These are phyloP conservation scores for Blastobotrys parvus DNA, from an alignment of 805 yeast species.

Conservation along the genomic window DNA sequence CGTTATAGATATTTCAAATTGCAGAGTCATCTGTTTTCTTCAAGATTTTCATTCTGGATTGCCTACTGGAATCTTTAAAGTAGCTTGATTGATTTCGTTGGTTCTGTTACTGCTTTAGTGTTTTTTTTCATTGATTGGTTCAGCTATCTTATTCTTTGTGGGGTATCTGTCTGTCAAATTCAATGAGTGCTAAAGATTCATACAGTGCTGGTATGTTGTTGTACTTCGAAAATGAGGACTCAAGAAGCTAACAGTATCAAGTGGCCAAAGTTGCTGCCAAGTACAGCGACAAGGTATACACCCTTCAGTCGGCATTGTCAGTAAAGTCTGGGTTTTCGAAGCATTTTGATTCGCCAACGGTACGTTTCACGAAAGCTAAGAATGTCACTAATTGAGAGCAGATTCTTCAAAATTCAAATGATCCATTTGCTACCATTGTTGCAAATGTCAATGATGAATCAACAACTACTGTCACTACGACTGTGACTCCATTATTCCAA, in stretches of 20 bases:
- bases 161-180: too few relatives aligned
- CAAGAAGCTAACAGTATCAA: slow-evolving; percentile 5
- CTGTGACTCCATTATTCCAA: slow-evolving; percentile 45
- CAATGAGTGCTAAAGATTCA: too few relatives aligned
- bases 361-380: slow-evolving; percentile 8
- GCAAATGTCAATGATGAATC: slow-evolving; percentile 21
- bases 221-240: background rate
- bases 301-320: slow-evolving; percentile 41
- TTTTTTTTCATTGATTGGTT: too few relatives aligned
- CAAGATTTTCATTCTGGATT: too few relatives aligned
- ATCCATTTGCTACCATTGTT: slow-evolving; percentile 42
- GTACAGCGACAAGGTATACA: slow-evolving; percentile 32
- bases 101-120: too few relatives aligned
- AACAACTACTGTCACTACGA: slow-evolving; percentile 41
- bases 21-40: too few relatives aligned
- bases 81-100: too few relatives aligned
- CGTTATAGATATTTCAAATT: too few relatives aligned
- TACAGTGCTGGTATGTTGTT: background rate
- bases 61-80: too few relatives aligned
- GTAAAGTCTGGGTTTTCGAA: slow-evolving; percentile 30
- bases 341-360: slow-evolving; percentile 17
- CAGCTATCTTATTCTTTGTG: too few relatives aligned
- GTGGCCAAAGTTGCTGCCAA: slow-evolving; percentile 28
- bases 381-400: background rate
- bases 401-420: slow-evolving; percentile 44